Conservation (phyloP, 805 yeast species). For the Metschnikowia lunata region DNA sequence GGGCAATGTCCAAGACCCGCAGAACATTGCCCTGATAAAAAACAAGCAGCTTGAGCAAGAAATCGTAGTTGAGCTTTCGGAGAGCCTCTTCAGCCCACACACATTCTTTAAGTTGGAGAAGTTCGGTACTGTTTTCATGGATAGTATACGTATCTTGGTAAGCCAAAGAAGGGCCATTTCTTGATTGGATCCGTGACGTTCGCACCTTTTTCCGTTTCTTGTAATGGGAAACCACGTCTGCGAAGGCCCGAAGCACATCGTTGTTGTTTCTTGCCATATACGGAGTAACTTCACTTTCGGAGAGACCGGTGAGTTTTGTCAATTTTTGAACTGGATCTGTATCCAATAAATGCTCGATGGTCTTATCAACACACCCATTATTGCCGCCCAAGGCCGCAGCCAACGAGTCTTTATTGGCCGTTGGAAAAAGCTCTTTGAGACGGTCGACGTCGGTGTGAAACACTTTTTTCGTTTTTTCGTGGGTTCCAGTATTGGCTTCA, state of each 20-base stretch:
- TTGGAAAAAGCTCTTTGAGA: constrained; percentile 45
- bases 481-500: neutral
- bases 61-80: constrained; percentile 32
- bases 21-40: constrained; percentile 44
- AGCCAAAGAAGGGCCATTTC: neutral
- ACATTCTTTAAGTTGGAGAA: constrained; percentile 7
- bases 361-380: constrained; percentile 26
- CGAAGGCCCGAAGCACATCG: constrained; percentile 28
- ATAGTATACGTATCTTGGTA: constrained; percentile 12
- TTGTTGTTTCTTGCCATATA: constrained; percentile 26
- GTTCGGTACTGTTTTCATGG: constrained; percentile 18
- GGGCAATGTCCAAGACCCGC: constrained; percentile 34
- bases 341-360: constrained; percentile 19
- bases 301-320: constrained; percentile 4
- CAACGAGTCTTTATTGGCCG: constrained; percentile 27
- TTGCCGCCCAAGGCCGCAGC: constrained; percentile 24
- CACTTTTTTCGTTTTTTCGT: neutral
- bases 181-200: constrained; percentile 8
- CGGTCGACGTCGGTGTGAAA: constrained; percentile 18
- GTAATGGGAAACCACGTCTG: constrained; percentile 28
- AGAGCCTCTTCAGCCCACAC: constrained; percentile 27
- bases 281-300: neutral
- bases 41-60: constrained; percentile 34
- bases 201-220: constrained; percentile 8
- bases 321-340: constrained; percentile 4